phyloP scores from a whole-genome alignment of 2,329 filamentous ascomycete genomes.

The Periconia macrospinosa region DNA sequence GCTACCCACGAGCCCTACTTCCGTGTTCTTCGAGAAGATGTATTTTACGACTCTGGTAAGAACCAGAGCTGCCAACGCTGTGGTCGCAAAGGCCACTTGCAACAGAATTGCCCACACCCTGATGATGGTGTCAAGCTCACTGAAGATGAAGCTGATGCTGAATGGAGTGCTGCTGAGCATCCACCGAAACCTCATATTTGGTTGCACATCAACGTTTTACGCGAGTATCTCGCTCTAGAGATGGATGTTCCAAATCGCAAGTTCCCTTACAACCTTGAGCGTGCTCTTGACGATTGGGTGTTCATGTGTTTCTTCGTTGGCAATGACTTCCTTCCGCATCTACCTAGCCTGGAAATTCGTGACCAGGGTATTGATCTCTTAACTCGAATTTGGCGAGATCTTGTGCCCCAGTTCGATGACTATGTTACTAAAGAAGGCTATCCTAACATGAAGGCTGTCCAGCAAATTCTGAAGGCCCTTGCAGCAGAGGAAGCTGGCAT shows the following conservation, averaged over 20 bases:
- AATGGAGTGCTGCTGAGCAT: constrained; percentile 31
- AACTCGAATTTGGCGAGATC: constrained; percentile 96
- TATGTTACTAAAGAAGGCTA: constrained; percentile 95
- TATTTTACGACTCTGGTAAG: constrained; percentile 88
- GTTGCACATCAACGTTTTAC: constrained; percentile 88
- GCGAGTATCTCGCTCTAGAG: constrained; percentile 92
- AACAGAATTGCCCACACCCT: constrained; percentile 68
- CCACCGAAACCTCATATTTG: constrained; percentile 93
- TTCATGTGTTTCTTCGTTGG: constrained; percentile 99
- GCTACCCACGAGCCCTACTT: constrained; percentile 98
- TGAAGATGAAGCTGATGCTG: constrained; percentile 71
- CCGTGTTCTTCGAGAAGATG: constrained; percentile 92
- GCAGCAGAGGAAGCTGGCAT: constrained; percentile 93
- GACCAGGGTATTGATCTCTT: constrained; percentile 97
- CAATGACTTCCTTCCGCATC: constrained; percentile 96
- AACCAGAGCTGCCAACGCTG: constrained; percentile 85
- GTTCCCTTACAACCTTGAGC: constrained; percentile 90
- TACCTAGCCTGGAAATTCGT: constrained; percentile 95
- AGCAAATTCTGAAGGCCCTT: constrained; percentile 83
- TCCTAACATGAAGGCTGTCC: constrained; percentile 83
- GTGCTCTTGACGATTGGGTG: constrained; percentile 95
- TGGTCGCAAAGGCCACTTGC: constrained; percentile 89
- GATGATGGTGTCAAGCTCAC: constrained; percentile 66
- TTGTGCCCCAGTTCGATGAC: constrained; percentile 86
- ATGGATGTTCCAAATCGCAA: constrained; percentile 79